A percentile compares a stretch with the other conserved stretches of the same genome.
Evolutionary conservation across 352 stramenopile species (phyloP).

Genomic region (Hyphochytrium catenoides): DNA sequence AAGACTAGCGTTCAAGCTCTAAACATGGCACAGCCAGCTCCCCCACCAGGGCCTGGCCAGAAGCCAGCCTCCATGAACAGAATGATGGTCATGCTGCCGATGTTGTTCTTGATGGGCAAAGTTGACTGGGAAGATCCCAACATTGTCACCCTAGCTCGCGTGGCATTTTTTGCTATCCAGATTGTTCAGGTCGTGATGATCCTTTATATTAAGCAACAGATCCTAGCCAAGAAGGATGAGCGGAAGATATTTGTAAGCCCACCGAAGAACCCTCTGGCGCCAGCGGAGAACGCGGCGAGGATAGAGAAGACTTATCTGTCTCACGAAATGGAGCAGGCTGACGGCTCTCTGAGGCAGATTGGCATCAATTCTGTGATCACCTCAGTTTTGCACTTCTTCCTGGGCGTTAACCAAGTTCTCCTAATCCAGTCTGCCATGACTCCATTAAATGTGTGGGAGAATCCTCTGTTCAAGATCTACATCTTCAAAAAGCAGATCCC

Average conservation of each 20-base stretch:
- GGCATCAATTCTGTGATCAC: constrained; percentile 44
- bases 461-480: constrained; percentile 39
- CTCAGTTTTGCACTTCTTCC: constrained; percentile 48
- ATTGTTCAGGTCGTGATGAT: constrained; percentile 25
- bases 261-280: constrained; percentile 43
- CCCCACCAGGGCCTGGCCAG: too few species aligned
- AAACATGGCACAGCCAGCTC: too few species aligned
- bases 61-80: too few species aligned
- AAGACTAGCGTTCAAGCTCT: too few species aligned
- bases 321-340: constrained; percentile 34
- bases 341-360: constrained; percentile 57
- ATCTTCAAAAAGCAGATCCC: constrained; percentile 28
- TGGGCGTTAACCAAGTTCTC: constrained; percentile 61
- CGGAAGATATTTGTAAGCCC: constrained; percentile 46
- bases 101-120: constrained; percentile 62
- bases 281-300: constrained; percentile 42
- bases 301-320: constrained; percentile 47
- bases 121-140: constrained; percentile 47
- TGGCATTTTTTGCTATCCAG: constrained; percentile 32
- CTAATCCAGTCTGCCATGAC: constrained; percentile 60
- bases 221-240: constrained; percentile 39
- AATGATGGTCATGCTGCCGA: constrained; percentile 52
- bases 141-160: constrained; percentile 31
- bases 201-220: constrained; percentile 38
- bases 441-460: constrained; percentile 54